Evolutionary conservation across 768 basidiomycete genomes (phyloP).

Genomic region (Serendipita sp.): DNA sequence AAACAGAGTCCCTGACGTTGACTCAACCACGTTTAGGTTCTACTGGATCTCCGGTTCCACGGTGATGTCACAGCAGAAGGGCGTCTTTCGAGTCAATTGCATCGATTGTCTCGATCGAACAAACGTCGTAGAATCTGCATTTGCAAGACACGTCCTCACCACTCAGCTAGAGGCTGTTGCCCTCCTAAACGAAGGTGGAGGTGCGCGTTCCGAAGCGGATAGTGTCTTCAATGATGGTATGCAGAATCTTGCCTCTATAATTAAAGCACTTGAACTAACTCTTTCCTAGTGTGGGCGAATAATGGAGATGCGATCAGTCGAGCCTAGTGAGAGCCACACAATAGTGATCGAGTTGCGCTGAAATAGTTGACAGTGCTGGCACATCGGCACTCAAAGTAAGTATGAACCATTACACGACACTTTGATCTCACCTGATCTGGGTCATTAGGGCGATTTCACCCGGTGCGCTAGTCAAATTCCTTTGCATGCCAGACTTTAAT

Average conservation of each 20-base stretch:
- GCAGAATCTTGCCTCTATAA: conserved; percentile 9
- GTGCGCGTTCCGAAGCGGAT: conserved; percentile 44
- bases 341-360: conserved; percentile 5
- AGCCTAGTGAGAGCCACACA: conserved; percentile 46
- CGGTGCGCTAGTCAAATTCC: conserved; percentile 28
- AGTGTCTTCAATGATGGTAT: conserved; percentile 63
- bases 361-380: conserved; percentile 48
- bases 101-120: conserved; percentile 93
- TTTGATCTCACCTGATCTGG: background rate
- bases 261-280: background rate
- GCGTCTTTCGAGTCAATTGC: conserved; percentile 82
- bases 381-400: conserved; percentile 88
- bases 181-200: conserved; percentile 37
- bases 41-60: conserved; percentile 63
- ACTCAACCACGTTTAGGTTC: conserved; percentile 30
- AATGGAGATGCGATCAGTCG: conserved; percentile 92
- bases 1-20: too few relatives aligned
- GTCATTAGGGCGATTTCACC: conserved; percentile 64
- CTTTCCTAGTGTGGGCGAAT: conserved; percentile 75
- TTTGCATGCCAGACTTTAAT: conserved; percentile 8
- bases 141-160: conserved; percentile 69
- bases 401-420: conserved; percentile 6
- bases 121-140: conserved; percentile 91
- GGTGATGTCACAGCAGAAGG: conserved; percentile 65
- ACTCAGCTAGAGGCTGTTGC: conserved; percentile 61